Evolutionary conservation across 2,329 filamentous ascomycete genomes (phyloP), one percentile per base, ranked within the genome.

Genomic region (Fusarium odoratissimum): DNA sequence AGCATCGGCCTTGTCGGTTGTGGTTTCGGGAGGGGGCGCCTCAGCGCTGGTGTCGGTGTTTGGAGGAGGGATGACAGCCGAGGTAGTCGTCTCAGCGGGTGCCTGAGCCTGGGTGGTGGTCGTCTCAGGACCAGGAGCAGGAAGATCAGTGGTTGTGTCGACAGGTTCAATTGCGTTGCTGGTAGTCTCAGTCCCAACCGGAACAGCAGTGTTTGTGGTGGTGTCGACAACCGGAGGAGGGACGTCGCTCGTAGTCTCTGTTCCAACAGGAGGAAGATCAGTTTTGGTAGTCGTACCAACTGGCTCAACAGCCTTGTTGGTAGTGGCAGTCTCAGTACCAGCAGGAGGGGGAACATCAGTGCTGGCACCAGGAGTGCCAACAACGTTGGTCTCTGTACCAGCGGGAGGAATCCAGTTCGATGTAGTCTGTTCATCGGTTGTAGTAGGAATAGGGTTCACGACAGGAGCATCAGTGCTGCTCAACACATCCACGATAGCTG

Each of bases 351-450:
- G 45, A 6, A 35, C 17, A 12, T 46, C 33, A 1, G 41, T 46
- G n/a, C 31, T 62, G 0, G 52, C 3, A 9, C 40, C 40, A 5
- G 59, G 51, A 13, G 59, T 58, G 6, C 25, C 25, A n/a, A 46
- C 8, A 0, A 28, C 33, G 1, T 46, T 21, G n/a, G 52, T 45
- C 13, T 58, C 59, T 1, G 49, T 54, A 4, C 52, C 52, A 5
- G 16, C 40, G 6, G 52, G 28, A 7, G 60, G 64, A 2, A 67
- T 48, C 61, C 61, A 64, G 40, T 56, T 25, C 3, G 59, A 62
- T 6, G 41, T 59, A 23, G 51, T 58, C 21, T 38, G 42, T 0
- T 11, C 31, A 9, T n/a, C 10, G 1, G 8, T 58, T 0, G 40
- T 31, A 6, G 49, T 57, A 11, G 38, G 31, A 10, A 33, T 35